Evolutionary conservation across 495 filamentous ascomycete genomes (phyloP), one percentile per base, ranked within the genome.

Genomic region (Penicillium herquei): DNA sequence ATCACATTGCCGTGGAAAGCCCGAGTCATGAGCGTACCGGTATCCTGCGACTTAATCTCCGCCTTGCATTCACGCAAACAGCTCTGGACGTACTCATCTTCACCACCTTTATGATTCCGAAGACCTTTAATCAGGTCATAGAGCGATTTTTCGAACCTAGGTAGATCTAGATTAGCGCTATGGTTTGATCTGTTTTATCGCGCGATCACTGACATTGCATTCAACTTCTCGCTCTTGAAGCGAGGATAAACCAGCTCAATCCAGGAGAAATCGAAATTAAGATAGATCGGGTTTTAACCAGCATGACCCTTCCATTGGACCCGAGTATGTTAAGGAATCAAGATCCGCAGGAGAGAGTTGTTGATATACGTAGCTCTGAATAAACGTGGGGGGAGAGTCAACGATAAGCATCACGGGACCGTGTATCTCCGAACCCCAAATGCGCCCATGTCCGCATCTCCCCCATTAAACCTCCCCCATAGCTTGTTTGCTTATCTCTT

Each of bases 91-190:
- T 97, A 98, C 57, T 93, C 89, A 64, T 88, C 87, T 73, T 98
- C 94, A 53, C 84, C 87, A 49, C 92, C 95, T 70, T 93, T 96
- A 73, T 98, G 92, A 62, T 87, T 92, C 48, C 94, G 86, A 55
- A 98, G 78, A 66, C 94, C 94, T 74, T 93, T 84, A 55, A 98
- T 98, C 77, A 98, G 92, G 84, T 98, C 93, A 79, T 96, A 96
- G 39, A 98, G 82, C 2, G 92, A 96, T 75, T 98, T 98, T 69
- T 98, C 94, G 76, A 98, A 98, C 94, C 90, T 98, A n/a, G 42
- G 30, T 18, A 13, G 33, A 16, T 17, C 12, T 35, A 32, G 11
- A 50, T 66, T 30, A 59, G 55, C 30, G 17, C 30, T 37, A n/a
- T 26, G 16, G n/a, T 42, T 30, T 18, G 2, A 35, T 14, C 18